Evolutionary conservation across 129 eudicot genomes (phyloP).

Genomic region (Helichrysum umbraculigerum): DNA sequence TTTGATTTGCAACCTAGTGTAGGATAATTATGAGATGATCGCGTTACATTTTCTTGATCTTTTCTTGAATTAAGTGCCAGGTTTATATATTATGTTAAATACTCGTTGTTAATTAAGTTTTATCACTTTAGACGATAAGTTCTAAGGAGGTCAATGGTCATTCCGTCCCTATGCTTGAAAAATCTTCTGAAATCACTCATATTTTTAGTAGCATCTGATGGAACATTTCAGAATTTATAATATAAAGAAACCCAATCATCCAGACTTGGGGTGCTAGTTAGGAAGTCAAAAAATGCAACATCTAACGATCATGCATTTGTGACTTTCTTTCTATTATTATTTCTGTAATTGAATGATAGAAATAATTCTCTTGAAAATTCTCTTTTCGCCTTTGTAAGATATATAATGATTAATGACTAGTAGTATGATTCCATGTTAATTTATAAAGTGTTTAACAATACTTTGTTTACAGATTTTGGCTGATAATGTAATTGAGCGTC

Average conservation of each 20-base stretch:
- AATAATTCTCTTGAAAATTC: not conserved
- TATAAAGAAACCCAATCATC: not conserved
- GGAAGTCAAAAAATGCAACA: not conserved
- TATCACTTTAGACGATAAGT: not conserved
- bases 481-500: constrained; percentile 72
- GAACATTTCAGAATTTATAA: not conserved
- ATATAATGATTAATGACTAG: constrained; percentile 14
- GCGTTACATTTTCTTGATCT: not conserved
- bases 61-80: not conserved
- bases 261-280: not conserved
- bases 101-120: not conserved
- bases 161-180: not conserved
- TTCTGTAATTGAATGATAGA: not conserved
- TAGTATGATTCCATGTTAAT: not conserved
- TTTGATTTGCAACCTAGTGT: not conserved
- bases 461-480: constrained; percentile 69
- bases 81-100: not conserved
- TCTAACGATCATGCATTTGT: not conserved
- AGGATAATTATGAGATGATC: not conserved
- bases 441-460: not conserved
- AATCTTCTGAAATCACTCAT: not conserved
- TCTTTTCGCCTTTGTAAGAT: constrained; percentile 6
- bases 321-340: not conserved
- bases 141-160: not conserved
- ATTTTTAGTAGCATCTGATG: not conserved